These are phyloP conservation scores for Colletotrichum eremochloae DNA, from an alignment of 2,329 filamentous ascomycete genomes.

Conservation along the genomic window DNA sequence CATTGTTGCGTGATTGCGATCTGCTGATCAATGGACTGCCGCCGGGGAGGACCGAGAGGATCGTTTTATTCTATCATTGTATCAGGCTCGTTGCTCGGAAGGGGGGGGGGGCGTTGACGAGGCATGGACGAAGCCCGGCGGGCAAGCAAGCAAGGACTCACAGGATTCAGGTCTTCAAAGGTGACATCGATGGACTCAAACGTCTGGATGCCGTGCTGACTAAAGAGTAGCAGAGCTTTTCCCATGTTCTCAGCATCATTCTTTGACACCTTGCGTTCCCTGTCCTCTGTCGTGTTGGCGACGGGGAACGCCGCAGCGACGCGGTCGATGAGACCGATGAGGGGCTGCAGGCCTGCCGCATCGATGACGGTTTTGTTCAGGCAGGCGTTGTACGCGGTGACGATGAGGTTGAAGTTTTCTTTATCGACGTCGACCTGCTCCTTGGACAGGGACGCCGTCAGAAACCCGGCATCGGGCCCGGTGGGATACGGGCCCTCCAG, in stretches of 20 bases:
- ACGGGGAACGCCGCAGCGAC: conserved; percentile 30
- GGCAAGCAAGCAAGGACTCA: conserved; percentile 11
- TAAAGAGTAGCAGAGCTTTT: conserved; percentile 60
- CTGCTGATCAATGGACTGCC: conserved; percentile 14
- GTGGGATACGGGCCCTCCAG: conserved; percentile 69
- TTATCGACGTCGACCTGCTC: conserved; percentile 61
- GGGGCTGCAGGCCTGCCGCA: conserved; percentile 65
- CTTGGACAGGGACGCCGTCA: conserved; percentile 47
- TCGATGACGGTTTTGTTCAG: conserved; percentile 71
- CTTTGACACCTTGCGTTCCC: conserved; percentile 45
- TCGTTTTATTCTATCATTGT: conserved; percentile 67
- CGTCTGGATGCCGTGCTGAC: conserved; percentile 58
- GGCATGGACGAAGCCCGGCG: background rate
- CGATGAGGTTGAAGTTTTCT: conserved; percentile 75
- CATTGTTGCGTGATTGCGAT: background rate
- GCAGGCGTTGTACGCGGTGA: conserved; percentile 74
- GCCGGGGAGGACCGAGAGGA: conserved; percentile 23
- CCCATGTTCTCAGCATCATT: conserved; percentile 27
- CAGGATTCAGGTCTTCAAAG: conserved; percentile 59
- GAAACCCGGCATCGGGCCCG: conserved; percentile 51
- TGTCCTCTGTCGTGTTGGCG: conserved; percentile 46
- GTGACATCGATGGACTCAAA: conserved; percentile 53
- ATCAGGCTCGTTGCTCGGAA: conserved; percentile 62
- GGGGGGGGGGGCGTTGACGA: background rate
- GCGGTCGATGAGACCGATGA: conserved; percentile 67